Evolutionary conservation across 208 protist genomes (phyloP).

Genomic region (Trypanosoma rangeli): DNA sequence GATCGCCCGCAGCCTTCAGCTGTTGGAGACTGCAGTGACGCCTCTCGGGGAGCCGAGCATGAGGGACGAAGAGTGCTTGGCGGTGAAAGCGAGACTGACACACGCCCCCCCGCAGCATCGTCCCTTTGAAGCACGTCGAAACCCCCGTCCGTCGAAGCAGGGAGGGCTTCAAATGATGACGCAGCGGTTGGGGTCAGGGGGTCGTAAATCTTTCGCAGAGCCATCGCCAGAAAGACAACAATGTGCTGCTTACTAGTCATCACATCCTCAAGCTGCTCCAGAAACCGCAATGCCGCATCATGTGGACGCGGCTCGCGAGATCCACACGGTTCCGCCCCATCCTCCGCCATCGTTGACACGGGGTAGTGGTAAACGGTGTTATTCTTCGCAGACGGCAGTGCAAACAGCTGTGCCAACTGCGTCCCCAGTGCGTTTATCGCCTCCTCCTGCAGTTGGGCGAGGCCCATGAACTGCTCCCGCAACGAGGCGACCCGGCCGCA

Average conservation of each 20-base stretch:
- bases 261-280: constrained; percentile 25
- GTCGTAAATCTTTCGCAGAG: constrained; percentile 19
- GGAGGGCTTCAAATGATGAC: neutral
- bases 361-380: constrained; percentile 1
- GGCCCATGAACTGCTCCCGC: constrained; percentile 25
- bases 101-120: neutral
- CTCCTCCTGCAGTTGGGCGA: constrained; percentile 23
- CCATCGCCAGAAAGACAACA: constrained; percentile 18
- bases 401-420: constrained; percentile 17
- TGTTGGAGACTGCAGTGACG: neutral
- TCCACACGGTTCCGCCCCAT: neutral
- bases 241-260: constrained; percentile 27
- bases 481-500: constrained; percentile 11
- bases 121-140: neutral
- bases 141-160: neutral
- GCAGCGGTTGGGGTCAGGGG: neutral
- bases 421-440: constrained; percentile 18
- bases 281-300: constrained; percentile 8
- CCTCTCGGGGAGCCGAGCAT: constrained; percentile 9
- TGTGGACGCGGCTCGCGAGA: neutral
- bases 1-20: neutral
- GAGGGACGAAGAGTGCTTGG: constrained; percentile 8
- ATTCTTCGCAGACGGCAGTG: neutral
- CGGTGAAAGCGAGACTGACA: constrained; percentile 25
- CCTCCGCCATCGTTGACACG: neutral